Conservation (phyloP, 73 alveolate species). For the Paramecium primaurelia region DNA sequence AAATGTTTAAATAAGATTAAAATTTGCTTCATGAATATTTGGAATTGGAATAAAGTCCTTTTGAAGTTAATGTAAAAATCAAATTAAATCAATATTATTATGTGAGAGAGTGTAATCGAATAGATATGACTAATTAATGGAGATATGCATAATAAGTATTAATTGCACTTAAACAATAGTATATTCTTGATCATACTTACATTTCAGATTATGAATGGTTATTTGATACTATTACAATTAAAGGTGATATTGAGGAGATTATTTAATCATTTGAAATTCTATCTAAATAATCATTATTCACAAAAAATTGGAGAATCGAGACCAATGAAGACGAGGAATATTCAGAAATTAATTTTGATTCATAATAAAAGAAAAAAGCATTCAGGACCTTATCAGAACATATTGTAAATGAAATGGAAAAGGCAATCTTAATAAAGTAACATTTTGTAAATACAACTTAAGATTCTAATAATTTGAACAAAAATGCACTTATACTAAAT, state of each 20-base stretch:
- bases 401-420: background rate
- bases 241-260: background rate
- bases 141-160: background rate
- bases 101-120: background rate
- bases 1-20: background rate
- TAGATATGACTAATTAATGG: background rate
- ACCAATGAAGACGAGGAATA: background rate
- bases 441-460: background rate
- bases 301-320: background rate
- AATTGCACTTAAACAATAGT: background rate
- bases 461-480: conserved; percentile 3
- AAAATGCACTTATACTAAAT: background rate
- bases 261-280: background rate
- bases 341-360: background rate
- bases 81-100: background rate
- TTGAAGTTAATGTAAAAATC: background rate
- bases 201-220: conserved; percentile 18
- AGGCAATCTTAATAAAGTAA: conserved; percentile 13
- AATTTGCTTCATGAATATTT: background rate
- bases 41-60: background rate
- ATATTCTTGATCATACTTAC: background rate
- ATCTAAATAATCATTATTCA: background rate
- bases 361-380: background rate
- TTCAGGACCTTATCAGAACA: background rate
- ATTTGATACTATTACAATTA: background rate